Evolutionary conservation across 257 asterid species (phyloP).

Genomic region (Solanum habrochaites): DNA sequence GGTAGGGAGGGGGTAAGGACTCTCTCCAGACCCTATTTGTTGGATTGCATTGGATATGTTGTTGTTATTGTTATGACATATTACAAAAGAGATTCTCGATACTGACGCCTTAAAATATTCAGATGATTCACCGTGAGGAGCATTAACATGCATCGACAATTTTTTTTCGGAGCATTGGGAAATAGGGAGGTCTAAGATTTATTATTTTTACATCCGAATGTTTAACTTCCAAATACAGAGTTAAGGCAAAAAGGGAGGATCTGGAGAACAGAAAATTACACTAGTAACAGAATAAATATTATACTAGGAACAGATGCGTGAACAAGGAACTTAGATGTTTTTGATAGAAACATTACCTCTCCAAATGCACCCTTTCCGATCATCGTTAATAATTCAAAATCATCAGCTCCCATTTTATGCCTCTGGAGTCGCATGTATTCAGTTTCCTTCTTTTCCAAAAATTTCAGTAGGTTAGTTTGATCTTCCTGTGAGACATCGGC

Average conservation of each 20-base stretch:
- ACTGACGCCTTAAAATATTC: background rate
- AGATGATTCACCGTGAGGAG: background rate
- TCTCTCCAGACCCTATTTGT: background rate
- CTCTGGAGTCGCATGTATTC: constrained; percentile 97
- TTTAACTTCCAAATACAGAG: background rate
- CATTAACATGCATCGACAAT: background rate
- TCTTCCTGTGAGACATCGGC: constrained; percentile 98
- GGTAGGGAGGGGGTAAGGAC: background rate
- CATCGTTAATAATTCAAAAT: constrained; percentile 89
- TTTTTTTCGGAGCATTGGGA: background rate
- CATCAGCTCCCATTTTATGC: constrained; percentile 93
- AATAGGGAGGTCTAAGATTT: background rate
- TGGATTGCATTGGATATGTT: background rate
- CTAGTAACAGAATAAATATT: background rate
- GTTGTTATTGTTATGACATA: background rate
- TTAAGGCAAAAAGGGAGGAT: background rate
- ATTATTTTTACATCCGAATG: background rate
- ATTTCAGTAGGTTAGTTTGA: constrained; percentile 76
- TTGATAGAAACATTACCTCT: constrained; percentile 43
- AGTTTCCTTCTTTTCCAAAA: constrained; percentile 89
- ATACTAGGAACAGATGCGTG: background rate
- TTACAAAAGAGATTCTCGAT: background rate
- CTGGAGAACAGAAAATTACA: background rate
- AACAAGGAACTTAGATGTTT: background rate
- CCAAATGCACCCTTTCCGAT: constrained; percentile 99